Evolutionary conservation across 495 filamentous ascomycete species (phyloP), one percentile per base, ranked within the genome.

Genomic region (Aspergillus kassunensis): DNA sequence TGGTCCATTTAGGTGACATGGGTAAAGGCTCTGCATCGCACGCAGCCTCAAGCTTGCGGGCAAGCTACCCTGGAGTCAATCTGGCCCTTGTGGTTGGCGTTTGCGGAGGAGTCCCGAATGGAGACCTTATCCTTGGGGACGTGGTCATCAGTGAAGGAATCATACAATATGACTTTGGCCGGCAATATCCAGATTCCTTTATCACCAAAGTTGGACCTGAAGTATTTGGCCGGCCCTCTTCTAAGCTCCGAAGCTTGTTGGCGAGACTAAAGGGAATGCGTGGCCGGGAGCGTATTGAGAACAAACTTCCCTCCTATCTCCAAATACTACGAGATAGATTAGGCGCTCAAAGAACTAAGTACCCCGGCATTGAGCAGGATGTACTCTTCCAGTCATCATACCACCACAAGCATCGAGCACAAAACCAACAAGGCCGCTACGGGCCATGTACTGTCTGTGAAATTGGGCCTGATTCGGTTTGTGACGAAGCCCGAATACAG

Each of bases 101-200:
- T 25, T 70, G 66, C 40, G 63, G 65, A 23, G 65, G 59, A 9
- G 55, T 67, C 12, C 65, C 68, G 13, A 44, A 62, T 27, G 9
- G 33, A 33, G 60, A 64, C n/a, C 51, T 69, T 6, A 48, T 71
- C 13, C 55, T 75, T 3, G 73, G 75, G 11, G 72, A 78, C 52
- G 70, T 76, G 0, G 53, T 76, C 13, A 63, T 78, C 15, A 29
- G 51, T 66, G 5, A 57, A 67, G 8, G 31, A 1, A 27, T 48
- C 15, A 33, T 48, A 5, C 61, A 74, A 20, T 63, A 68, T 51
- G 65, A 70, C 25, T 58, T 66, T 46, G 70, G 70, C 19, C 49
- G 60, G 27, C 61, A 49, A 25, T 53, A 44, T 35, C 56, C 63
- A 0, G 55, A 58, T 16, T 45, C 40, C 12, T 64, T 64, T 40